Conservation (phyloP, 495 filamentous ascomycete species). For the Oleoguttula mirabilis region DNA sequence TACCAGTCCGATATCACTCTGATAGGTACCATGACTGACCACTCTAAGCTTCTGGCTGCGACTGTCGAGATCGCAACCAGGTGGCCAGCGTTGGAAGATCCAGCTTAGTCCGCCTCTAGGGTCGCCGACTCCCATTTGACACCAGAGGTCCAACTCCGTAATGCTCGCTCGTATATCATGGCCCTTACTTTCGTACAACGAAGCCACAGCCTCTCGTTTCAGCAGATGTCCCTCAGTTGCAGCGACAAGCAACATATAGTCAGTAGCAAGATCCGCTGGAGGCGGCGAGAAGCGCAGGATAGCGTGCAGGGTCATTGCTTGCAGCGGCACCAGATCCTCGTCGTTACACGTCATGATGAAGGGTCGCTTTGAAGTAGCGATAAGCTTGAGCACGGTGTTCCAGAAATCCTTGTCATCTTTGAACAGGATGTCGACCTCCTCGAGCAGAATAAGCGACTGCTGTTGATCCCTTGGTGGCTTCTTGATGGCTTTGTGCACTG, state of each 20-base stretch:
- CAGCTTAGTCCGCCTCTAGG: constrained; percentile 77
- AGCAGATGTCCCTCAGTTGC: constrained; percentile 86
- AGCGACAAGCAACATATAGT: constrained; percentile 72
- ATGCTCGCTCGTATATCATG: constrained; percentile 69
- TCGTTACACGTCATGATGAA: constrained; percentile 93
- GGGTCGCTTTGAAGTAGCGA: constrained; percentile 73
- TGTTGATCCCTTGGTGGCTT: constrained; percentile 49
- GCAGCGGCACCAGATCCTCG: constrained; percentile 60
- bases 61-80: constrained; percentile 52
- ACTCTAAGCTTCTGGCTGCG: constrained; percentile 59
- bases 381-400: constrained; percentile 63
- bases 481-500: constrained; percentile 9
- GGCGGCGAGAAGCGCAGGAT: constrained; percentile 72
- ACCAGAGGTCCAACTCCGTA: constrained; percentile 90
- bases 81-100: constrained; percentile 68
- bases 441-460: constrained; percentile 87
- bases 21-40: constrained; percentile 71
- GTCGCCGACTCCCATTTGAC: constrained; percentile 90
- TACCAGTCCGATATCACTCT: constrained; percentile 64
- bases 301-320: constrained; percentile 61
- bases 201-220: constrained; percentile 48
- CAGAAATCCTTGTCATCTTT: constrained; percentile 95
- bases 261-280: constrained; percentile 54
- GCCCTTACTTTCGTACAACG: constrained; percentile 54
- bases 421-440: constrained; percentile 89